phyloP scores from a whole-genome alignment of 352 stramenopile species.

The Phytophthora meadii region DNA sequence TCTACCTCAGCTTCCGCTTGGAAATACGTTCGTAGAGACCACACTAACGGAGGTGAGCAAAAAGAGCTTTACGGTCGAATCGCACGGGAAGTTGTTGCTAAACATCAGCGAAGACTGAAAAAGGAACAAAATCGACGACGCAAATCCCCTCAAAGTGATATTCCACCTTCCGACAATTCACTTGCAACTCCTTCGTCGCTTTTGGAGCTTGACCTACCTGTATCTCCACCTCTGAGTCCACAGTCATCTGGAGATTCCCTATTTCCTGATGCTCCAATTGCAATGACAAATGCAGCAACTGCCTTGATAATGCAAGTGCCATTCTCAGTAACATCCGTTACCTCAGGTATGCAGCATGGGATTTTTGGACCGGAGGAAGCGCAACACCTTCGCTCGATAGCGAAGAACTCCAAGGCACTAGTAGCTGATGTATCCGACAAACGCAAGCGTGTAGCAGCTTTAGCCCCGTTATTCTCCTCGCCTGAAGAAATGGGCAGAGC shows the following conservation, averaged over 20 bases:
- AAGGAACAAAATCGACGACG: constrained; percentile 27
- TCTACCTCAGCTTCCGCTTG: constrained; percentile 34
- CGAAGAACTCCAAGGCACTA: constrained; percentile 30
- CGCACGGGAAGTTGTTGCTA: constrained; percentile 47
- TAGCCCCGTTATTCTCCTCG: constrained; percentile 40
- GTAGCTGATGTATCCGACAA: constrained; percentile 23
- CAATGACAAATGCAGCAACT: constrained; percentile 30
- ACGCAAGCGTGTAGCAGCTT: constrained; percentile 29
- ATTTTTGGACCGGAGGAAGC: constrained; percentile 58
- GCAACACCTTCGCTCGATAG: constrained; percentile 40
- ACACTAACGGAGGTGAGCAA: constrained; percentile 35
- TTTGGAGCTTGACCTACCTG: constrained; percentile 20
- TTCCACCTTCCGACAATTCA: background rate
- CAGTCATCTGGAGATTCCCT: background rate
- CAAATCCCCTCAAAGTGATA: constrained; percentile 14
- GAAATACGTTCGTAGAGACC: constrained; percentile 59
- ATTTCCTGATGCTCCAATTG: constrained; percentile 28
- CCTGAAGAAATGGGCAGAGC: constrained; percentile 31
- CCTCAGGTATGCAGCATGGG: constrained; percentile 40
- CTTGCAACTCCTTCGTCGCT: constrained; percentile 7
- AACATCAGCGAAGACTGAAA: constrained; percentile 42
- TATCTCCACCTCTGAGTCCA: background rate
- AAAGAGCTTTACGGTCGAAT: constrained; percentile 45
- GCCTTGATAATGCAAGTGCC: constrained; percentile 35
- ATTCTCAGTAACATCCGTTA: constrained; percentile 54